Conservation (phyloP, 768 basidiomycete genomes). For the Mycena polygramma region DNA sequence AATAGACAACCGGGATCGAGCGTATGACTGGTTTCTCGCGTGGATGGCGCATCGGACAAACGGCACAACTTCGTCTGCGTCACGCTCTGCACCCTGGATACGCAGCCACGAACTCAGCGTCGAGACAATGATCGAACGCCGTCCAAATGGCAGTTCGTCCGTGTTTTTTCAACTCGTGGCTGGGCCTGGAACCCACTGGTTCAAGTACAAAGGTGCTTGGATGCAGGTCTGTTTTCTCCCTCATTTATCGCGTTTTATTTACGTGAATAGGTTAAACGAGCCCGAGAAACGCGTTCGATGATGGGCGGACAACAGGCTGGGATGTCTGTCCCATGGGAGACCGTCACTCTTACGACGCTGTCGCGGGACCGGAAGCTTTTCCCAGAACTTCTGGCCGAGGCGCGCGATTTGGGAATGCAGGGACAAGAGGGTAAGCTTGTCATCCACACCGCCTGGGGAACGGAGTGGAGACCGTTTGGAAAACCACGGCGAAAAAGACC, state of each 20-base stretch:
- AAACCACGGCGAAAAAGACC: slow-evolving; percentile 90
- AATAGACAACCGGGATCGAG: slow-evolving; percentile 94
- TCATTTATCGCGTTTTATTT: slow-evolving; percentile 25
- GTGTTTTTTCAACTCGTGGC: slow-evolving; percentile 95
- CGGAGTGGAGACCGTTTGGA: slow-evolving; percentile 96
- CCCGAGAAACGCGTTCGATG: slow-evolving; percentile 94
- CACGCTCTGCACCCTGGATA: slow-evolving; percentile 61
- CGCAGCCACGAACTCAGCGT: slow-evolving; percentile 95
- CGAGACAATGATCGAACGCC: slow-evolving; percentile 90
- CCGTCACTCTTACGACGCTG: slow-evolving; percentile 92
- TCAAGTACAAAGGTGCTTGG: slow-evolving; percentile 93
- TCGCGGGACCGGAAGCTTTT: slow-evolving; percentile 89
- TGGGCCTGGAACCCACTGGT: slow-evolving; percentile 94
- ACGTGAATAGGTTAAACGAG: slow-evolving; percentile 83
- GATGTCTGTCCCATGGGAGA: slow-evolving; percentile 88
- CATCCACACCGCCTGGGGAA: slow-evolving; percentile 96
- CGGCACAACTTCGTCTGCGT: slow-evolving; percentile 41
- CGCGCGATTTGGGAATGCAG: slow-evolving; percentile 87
- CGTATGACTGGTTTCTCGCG: slow-evolving; percentile 96
- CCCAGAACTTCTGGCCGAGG: slow-evolving; percentile 84
- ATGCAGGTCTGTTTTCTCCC: slow-evolving; percentile 79
- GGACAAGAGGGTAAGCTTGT: slow-evolving; percentile 95
- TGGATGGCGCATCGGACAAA: slow-evolving; percentile 90
- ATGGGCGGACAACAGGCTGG: slow-evolving; percentile 71
- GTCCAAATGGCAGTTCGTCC: slow-evolving; percentile 91